Evolutionary conservation across 305 asterid genomes (phyloP), one percentile per base, ranked within the genome.

Genomic region (Fraxinus xanthoxyloides): DNA sequence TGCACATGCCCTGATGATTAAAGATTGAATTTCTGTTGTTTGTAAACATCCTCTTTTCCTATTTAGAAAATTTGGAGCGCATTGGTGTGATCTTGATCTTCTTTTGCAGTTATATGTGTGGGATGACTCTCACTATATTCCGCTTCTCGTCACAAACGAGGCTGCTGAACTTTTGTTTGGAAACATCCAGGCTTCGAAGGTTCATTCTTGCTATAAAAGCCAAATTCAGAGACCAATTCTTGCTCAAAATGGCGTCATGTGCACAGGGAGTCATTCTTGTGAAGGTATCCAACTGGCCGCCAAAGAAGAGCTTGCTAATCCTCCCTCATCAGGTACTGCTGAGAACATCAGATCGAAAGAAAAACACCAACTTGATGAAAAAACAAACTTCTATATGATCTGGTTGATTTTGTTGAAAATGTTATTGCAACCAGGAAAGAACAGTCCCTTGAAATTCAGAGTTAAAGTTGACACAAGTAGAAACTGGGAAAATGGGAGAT

Each of bases 101-200:
- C 23, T 30, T 79, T 72, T 90, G 84, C 93, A 93, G 95, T 83
- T 93, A 76, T 92, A 93, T 23, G 93, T 90, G 40, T 90, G 93
- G 92, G 97, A 93, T 76, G 96, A 90, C 81, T 73, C 84, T 28
- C 85, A 86, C 77, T 88, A 90, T 81, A 87, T 89, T 69, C 92
- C 96, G 5, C 85, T 90, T 85, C 82, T 87, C 3, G 93, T 93
- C 72, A 73, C 72, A 46, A 92, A 92, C 84, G 87, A 88, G 85
- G 94, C 94, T 5, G 96, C 96, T 79, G 91, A 92, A 76, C 63
- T 89, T 73, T 82, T 92, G 79, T 92, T 90, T 63, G 97, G 93
- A 7, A 89, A 84, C 84, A 88, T 93, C 80, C 77, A 87, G 34
- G 94, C 97, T 34, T 90, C 79, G 87, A 92, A 86, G 81, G 93